Base-by-base conservation (phyloP, 805 yeast genomes). In the Barnettozyma sucrosica region DNA sequence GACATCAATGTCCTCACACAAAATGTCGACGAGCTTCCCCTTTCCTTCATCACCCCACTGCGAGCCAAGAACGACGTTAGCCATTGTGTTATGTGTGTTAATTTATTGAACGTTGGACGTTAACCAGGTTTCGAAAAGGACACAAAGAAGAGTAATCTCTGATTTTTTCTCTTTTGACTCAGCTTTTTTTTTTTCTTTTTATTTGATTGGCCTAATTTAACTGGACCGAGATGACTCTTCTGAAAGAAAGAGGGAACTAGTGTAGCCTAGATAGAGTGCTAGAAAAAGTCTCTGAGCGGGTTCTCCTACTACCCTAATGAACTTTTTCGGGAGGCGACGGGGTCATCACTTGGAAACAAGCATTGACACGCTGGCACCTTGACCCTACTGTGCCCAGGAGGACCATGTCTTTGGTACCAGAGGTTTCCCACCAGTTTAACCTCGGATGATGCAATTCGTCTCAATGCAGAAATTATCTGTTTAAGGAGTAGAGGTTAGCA, bases 21-120 rank as follows among this genome's bases (percentile, higher is more conserved):
- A 77, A 48, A 93, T 74, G 66, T 93, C 99, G 43, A 93, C 99
- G 50, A 93, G 78, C 70, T 93, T 93, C 50, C 99, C 99, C 67
- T 93, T 93, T 66, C 99, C 99, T 80, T 93, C 99, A 66, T 93
- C 99, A 55, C 99, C 99, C 99, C 99, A 93, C 71, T 93, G 99
- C 70, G 98, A 75, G 50, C 99, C 99, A 62, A 93, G 77, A 47
- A 93, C 99, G 55, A 93, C 98, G 64, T 70, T 69, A 58, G 70
- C 71, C 76, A 71, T 70, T 32, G 23, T 52, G 18, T 8, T 11
- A 6, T 36, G 39, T 40, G n/a, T 44, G 25, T 23, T 16, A 13
- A n/a, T 39, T 33, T 26, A 32, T 46, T 46, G 49, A 46, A 46
- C 49, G 49, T 32, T 13, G 21, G 37, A 46, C 49, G 49, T 46